These are phyloP conservation scores for Lentinula sp. DNA, from an alignment of 768 basidiomycete genomes.

Conservation along the genomic window DNA sequence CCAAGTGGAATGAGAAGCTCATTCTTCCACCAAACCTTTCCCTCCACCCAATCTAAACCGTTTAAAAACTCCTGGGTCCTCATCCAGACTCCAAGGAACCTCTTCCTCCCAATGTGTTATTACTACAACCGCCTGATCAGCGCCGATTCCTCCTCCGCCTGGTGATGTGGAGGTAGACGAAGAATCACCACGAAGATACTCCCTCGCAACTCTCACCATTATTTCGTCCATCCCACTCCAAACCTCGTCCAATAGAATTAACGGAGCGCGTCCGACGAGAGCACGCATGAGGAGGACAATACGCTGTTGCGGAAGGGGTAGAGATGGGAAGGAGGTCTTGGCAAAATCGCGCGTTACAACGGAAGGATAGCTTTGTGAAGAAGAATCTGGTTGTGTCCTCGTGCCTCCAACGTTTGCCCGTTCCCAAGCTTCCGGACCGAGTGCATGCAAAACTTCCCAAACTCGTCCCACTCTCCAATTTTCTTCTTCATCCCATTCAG, in stretches of 20 bases:
- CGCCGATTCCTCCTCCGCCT: conserved; percentile 34
- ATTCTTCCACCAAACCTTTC: conserved; percentile 12
- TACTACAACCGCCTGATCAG: conserved; percentile 73
- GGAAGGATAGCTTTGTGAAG: neutral
- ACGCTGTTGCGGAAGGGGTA: conserved; percentile 72
- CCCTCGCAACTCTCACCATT: conserved; percentile 62
- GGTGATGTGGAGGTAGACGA: conserved; percentile 10
- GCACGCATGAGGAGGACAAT: conserved; percentile 83
- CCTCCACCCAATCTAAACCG: conserved; percentile 27
- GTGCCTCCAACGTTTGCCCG: neutral
- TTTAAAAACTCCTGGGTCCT: conserved; percentile 36
- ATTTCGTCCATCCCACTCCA: conserved; percentile 88
- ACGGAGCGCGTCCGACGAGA: conserved; percentile 62
- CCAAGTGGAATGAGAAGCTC: neutral
- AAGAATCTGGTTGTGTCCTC: neutral
- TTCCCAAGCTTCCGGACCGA: conserved; percentile 56
- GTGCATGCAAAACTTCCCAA: conserved; percentile 53
- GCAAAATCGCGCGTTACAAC: conserved; percentile 30
- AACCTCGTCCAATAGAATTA: conserved; percentile 87
- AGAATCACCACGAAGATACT: conserved; percentile 50
- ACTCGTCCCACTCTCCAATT: conserved; percentile 31
- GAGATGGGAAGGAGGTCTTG: conserved; percentile 47
- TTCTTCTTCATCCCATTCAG: conserved; percentile 17
- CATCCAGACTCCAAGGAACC: conserved; percentile 69
- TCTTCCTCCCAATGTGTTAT: conserved; percentile 92